Evolutionary conservation across 2,329 filamentous ascomycete species (phyloP).

Genomic region (Coniochaeta prunicola): DNA sequence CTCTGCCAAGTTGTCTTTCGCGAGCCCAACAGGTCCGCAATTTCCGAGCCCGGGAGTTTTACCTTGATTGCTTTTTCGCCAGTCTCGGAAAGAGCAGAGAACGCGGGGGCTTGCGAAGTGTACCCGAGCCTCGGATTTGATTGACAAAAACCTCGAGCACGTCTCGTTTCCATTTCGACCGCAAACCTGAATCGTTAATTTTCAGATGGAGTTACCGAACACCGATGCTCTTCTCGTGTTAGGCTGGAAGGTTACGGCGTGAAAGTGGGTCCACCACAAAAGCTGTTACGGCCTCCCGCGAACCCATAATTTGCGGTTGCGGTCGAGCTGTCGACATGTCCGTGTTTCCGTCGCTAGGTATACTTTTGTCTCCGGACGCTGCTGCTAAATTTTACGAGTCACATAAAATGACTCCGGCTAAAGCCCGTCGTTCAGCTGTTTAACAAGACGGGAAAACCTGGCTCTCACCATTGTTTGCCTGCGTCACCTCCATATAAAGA

Average conservation of each 20-base stretch:
- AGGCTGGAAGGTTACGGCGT: not conserved
- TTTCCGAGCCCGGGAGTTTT: not conserved
- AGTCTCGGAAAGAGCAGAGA: not conserved
- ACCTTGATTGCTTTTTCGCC: not conserved
- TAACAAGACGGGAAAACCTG: not conserved
- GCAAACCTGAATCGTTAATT: not conserved
- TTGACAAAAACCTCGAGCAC: not conserved
- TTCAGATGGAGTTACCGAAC: not conserved
- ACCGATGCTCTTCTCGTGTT: not conserved
- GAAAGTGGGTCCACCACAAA: not conserved
- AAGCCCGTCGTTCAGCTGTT: not conserved
- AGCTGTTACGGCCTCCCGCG: not conserved
- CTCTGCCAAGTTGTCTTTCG: not conserved
- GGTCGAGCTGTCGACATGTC: not conserved
- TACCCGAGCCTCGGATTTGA: not conserved
- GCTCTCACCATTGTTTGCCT: not conserved
- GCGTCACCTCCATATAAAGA: not conserved
- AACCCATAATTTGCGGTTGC: not conserved
- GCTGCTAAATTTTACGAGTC: not conserved
- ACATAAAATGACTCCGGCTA: not conserved
- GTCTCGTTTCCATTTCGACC: not conserved
- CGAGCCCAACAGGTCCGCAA: not conserved
- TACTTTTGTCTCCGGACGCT: not conserved
- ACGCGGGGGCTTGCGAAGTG: not conserved
- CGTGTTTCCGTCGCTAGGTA: not conserved